Conservation (phyloP, 2,329 filamentous ascomycete species). For the Alternaria hordeiaustralica region DNA sequence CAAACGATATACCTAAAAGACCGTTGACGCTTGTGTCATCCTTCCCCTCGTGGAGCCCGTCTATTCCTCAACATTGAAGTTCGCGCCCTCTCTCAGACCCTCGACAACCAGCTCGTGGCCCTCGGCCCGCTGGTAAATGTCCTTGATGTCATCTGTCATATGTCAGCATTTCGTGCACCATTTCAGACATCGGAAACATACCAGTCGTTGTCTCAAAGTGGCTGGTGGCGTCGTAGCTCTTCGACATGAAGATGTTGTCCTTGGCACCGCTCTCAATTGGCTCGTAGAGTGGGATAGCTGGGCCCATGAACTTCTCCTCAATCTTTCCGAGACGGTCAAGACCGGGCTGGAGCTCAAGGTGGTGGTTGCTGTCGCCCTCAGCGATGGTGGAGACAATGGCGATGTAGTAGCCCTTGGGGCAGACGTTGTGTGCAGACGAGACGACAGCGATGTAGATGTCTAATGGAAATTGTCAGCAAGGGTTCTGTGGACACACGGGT, state of each 20-base stretch:
- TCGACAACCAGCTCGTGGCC: conserved; percentile 89
- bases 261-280: conserved; percentile 80
- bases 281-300: conserved; percentile 93
- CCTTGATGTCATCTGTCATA: conserved; percentile 83
- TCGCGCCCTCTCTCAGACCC: conserved; percentile 80
- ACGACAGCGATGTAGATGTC: conserved; percentile 98
- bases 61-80: conserved; percentile 67
- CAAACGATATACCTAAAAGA: conserved; percentile 17
- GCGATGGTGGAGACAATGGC: conserved; percentile 98
- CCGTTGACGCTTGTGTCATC: conserved; percentile 14
- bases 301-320: conserved; percentile 95
- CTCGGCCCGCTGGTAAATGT: conserved; percentile 85
- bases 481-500: background rate
- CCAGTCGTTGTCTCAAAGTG: conserved; percentile 91
- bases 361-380: conserved; percentile 89
- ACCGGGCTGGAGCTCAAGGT: conserved; percentile 90
- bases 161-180: conserved; percentile 13
- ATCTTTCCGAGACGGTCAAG: conserved; percentile 91
- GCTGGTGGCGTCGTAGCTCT: conserved; percentile 97
- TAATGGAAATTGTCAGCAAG: conserved; percentile 46
- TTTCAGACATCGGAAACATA: conserved; percentile 41
- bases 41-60: background rate
- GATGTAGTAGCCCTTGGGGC: conserved; percentile 98
- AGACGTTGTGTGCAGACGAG: conserved; percentile 95
- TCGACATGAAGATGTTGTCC: conserved; percentile 96